Evolutionary conservation across 2,329 filamentous ascomycete genomes (phyloP), one percentile per base, ranked within the genome.

Genomic region (Ascocoryne sarcoides): DNA sequence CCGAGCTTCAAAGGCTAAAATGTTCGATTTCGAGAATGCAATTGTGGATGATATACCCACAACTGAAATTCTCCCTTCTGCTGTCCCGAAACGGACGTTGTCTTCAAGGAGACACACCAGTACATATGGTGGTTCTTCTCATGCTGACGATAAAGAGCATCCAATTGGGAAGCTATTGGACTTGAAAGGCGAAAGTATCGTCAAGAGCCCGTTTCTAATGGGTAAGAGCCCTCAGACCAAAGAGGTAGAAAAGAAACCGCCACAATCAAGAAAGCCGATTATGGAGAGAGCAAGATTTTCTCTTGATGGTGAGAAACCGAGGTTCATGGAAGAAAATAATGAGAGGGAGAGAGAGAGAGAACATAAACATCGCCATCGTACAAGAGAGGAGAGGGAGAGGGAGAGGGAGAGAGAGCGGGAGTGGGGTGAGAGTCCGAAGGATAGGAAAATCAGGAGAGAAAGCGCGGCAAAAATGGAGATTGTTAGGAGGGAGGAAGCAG

Each of bases 181-280:
- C 10, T 17, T 52, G 28, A 51, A 48, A 26, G 51, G 52, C 4
- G 45, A 52, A 30, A 55, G 52, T 40, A 45, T 54, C 4, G 53
- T 57, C 8, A 54, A 50, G 32, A 48, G 40, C 5, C 45, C 49
- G 10, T 52, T 57, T 23, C 44, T 58, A 23, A 45, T 42, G 4
- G 47, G 38, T 8, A 37, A 48, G 10, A 48, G 48, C 21, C 45
- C 53, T 12, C 54, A 56, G 39, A 28, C 42, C 16, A 44, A 45
- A 15, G 51, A 50, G 31, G 36, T 39, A 10, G 28, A 32, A 9
- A 43, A 44, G 32, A 49, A 42, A 36, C 26, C 31, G 36, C n/a
- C n/a, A n/a, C n/a, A n/a, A n/a, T n/a, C n/a, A n/a, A n/a, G n/a
- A n/a, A 45, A 45, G 19, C 46, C 37, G 20, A 47, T 50, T 16